Base-by-base conservation (phyloP, 805 yeast genomes). In the Candida methanosorbosa region DNA sequence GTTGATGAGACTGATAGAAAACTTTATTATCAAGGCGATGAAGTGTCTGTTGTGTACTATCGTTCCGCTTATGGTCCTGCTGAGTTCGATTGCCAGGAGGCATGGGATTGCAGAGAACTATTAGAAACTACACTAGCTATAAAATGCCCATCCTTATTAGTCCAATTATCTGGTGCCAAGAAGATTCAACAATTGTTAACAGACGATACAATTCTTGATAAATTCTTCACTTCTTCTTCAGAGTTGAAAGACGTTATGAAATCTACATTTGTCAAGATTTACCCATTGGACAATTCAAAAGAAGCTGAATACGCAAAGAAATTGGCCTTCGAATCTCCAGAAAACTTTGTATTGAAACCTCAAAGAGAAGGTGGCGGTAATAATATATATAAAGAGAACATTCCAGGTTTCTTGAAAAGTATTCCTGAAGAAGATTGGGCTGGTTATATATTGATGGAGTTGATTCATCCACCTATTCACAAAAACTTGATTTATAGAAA, bases 361-460 rank as follows among this genome's bases (percentile, higher is more conserved):
- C 98, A 92, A 59, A 74, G 99, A 63, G 99, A 92, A 64, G 99
- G 99, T 27, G 99, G 99, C 30, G 98, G 98, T 15, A 87, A 92
- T 57, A 92, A 92, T 54, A 73, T 92, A 36, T 92, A 92, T 59
- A 83, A 84, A 49, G 75, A 76, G 25, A 82, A 85, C 47, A 92
- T 92, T 38, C 95, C 96, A 1, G 63, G 42, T 0, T 90, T 85
- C 50, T 60, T 92, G 47, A 51, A 66, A 11, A 44, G 63, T 0
- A 49, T 84, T 9, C 75, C 78, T 9, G 75, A 81, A 48, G 60
- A 66, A 15, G 82, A 81, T 26, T 90, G 97, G 97, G 78, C 75
- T 18, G 95, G 86, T 0, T 92, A 87, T 54, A 83, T 92, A 37
- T 69, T 92, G 39, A 92, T 92, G 99, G 96, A 88, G 54, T 63